These are phyloP conservation scores for Rhododendron simsii DNA, from an alignment of 148 eudicot species.

Conservation along the genomic window DNA sequence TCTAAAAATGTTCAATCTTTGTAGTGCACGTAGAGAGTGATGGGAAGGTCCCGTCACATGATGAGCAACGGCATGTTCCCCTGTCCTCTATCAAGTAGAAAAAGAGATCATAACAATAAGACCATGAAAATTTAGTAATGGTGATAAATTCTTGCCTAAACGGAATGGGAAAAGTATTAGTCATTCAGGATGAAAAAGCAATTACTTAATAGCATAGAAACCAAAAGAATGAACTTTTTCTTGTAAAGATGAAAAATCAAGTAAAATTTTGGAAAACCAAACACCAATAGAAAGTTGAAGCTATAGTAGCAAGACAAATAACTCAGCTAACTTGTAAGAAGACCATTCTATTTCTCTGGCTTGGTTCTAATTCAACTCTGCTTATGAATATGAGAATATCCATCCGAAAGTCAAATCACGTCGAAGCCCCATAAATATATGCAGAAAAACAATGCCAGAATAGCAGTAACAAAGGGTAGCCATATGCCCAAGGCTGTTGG, in stretches of 20 bases:
- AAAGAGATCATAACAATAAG: not conserved
- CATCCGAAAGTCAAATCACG: not conserved
- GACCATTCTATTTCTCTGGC: not conserved
- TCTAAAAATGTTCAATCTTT: slow-evolving; percentile 50
- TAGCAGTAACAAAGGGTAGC: not conserved
- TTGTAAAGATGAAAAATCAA: not conserved
- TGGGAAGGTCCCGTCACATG: slow-evolving; percentile 56
- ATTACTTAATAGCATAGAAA: not conserved
- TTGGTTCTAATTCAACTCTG: not conserved
- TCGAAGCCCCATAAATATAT: not conserved
- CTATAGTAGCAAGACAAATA: not conserved
- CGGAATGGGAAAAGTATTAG: not conserved
- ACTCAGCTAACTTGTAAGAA: not conserved
- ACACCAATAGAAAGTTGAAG: not conserved
- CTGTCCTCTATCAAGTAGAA: slow-evolving; percentile 44
- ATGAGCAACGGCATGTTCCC: slow-evolving; percentile 67
- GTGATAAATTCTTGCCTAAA: not conserved
- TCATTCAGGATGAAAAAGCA: not conserved
- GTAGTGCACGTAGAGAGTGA: slow-evolving; percentile 64
- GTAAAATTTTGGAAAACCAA: not conserved
- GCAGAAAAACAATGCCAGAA: not conserved
- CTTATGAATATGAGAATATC: not conserved
- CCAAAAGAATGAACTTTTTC: not conserved
- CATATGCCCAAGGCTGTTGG: not conserved
- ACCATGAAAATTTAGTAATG: not conserved